These are phyloP conservation scores for Cystofilobasidium capitatum DNA, from an alignment of 768 basidiomycete genomes.

Conservation along the genomic window DNA sequence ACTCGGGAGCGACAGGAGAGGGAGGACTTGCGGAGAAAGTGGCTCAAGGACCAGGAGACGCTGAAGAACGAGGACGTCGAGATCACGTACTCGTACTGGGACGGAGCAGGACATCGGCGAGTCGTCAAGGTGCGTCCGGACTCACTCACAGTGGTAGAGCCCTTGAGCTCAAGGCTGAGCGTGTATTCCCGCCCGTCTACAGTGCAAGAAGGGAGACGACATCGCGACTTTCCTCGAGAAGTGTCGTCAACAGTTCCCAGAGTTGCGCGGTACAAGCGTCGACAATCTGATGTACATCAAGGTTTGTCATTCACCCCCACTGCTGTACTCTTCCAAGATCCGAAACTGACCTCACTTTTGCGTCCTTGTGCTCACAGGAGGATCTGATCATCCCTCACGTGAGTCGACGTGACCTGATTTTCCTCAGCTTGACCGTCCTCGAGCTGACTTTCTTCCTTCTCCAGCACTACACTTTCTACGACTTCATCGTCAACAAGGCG, in stretches of 20 bases:
- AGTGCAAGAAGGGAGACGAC: conserved; percentile 97
- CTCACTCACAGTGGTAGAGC: not conserved
- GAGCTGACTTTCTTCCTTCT: not conserved
- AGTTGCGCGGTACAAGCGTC: conserved; percentile 75
- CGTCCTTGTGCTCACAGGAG: conserved; percentile 51
- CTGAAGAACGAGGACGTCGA: conserved; percentile 70
- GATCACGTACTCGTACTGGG: conserved; percentile 94
- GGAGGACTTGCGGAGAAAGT: conserved; percentile 79
- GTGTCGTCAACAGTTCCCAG: conserved; percentile 84
- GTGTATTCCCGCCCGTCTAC: conserved; percentile 6
- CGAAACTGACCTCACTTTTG: not conserved
- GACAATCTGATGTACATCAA: conserved; percentile 99
- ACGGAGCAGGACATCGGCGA: conserved; percentile 93
- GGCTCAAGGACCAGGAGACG: conserved; percentile 64
- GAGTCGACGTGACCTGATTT: conserved; percentile 34
- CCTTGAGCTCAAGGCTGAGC: not conserved
- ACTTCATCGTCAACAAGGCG: conserved; percentile 93
- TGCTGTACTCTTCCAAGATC: not conserved
- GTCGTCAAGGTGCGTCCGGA: conserved; percentile 60
- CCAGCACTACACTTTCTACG: conserved; percentile 29
- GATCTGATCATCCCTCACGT: conserved; percentile 96
- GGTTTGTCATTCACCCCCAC: conserved; percentile 37
- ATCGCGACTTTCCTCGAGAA: conserved; percentile 81
- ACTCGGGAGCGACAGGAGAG: conserved; percentile 80
- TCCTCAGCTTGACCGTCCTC: not conserved